Percentiles rank a stretch among this genome's conserved stretches.
These are phyloP conservation scores for Pseudozyma sp. DNA, from an alignment of 1,284 basidiomycete genomes.

Conservation along the genomic window DNA sequence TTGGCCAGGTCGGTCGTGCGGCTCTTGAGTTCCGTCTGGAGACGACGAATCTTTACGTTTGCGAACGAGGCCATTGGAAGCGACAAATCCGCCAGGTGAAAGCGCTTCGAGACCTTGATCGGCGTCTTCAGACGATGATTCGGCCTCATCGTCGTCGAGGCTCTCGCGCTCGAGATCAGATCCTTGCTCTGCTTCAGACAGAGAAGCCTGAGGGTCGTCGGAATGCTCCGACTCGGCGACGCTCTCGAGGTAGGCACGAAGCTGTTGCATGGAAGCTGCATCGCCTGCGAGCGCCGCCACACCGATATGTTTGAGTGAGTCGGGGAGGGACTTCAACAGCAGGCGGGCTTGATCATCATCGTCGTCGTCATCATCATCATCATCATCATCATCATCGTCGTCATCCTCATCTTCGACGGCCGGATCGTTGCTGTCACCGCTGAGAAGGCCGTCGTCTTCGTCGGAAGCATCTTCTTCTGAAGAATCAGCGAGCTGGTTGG, in stretches of 20 bases:
- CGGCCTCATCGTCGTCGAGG: conserved; percentile 7
- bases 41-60: conserved; percentile 23
- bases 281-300: conserved; percentile 26
- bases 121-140: conserved; percentile 12
- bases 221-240: conserved; percentile 27
- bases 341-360: conserved; percentile 16
- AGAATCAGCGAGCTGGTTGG: conserved; percentile 1
- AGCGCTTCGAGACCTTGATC: neutral
- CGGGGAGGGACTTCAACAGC: conserved; percentile 16
- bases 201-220: conserved; percentile 11
- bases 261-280: conserved; percentile 1
- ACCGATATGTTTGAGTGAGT: conserved; percentile 20
- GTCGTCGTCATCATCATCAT: conserved; percentile 19
- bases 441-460: conserved; percentile 14
- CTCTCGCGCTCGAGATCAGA: conserved; percentile 2
- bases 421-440: conserved; percentile 2
- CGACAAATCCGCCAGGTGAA: neutral
- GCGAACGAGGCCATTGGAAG: conserved; percentile 12
- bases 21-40: conserved; percentile 2
- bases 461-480: conserved; percentile 13
- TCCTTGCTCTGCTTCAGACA: conserved; percentile 8
- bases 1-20: conserved; percentile 6
- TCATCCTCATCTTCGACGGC: conserved; percentile 6
- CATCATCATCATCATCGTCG: conserved; percentile 12
- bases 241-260: conserved; percentile 23